Evolutionary conservation across 169 alveolate species (phyloP).

Genomic region (Plasmodium berghei): DNA sequence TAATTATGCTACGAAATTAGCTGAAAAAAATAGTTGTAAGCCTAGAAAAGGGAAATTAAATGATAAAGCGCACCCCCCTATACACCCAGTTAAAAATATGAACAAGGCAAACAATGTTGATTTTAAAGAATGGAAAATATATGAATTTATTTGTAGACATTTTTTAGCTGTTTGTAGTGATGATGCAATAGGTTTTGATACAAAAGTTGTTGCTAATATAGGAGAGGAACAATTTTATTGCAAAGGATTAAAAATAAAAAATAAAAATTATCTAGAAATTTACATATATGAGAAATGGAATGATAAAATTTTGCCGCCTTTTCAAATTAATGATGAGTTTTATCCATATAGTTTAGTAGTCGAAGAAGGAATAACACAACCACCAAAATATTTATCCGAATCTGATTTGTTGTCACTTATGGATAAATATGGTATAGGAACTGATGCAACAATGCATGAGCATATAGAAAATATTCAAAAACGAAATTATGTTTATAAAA

Average conservation of each 20-base stretch:
- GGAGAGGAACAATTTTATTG: slow-evolving; percentile 65
- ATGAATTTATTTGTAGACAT: slow-evolving; percentile 86
- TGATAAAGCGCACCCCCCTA: slow-evolving; percentile 99
- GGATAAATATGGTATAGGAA: slow-evolving; percentile 98
- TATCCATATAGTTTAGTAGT: slow-evolving; percentile 34
- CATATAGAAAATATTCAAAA: slow-evolving; percentile 98
- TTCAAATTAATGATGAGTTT: slow-evolving; percentile 55
- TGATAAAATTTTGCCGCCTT: slow-evolving; percentile 57
- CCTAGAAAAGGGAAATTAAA: slow-evolving; percentile 93
- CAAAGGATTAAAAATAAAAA: slow-evolving; percentile 69
- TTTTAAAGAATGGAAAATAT: slow-evolving; percentile 84
- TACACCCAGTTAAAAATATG: slow-evolving; percentile 98
- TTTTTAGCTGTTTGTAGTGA: slow-evolving; percentile 90
- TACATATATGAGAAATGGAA: slow-evolving; percentile 75
- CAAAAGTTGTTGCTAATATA: slow-evolving; percentile 76
- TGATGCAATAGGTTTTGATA: slow-evolving; percentile 87
- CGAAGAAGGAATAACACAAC: slow-evolving; percentile 79
- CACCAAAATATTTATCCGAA: slow-evolving; percentile 97
- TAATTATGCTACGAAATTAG: slow-evolving; percentile 89
- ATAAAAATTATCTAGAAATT: slow-evolving; percentile 65
- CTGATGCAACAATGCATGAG: slow-evolving; percentile 99
- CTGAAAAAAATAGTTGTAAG: slow-evolving; percentile 57
- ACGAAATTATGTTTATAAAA: slow-evolving; percentile 93
- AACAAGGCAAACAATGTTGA: slow-evolving; percentile 83
- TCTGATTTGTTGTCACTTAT: slow-evolving; percentile 95